Percentiles rank a stretch among this genome's conserved stretches.
Evolutionary conservation across 306 rosid species (phyloP).

Genomic region (Cucurbita moschata): DNA sequence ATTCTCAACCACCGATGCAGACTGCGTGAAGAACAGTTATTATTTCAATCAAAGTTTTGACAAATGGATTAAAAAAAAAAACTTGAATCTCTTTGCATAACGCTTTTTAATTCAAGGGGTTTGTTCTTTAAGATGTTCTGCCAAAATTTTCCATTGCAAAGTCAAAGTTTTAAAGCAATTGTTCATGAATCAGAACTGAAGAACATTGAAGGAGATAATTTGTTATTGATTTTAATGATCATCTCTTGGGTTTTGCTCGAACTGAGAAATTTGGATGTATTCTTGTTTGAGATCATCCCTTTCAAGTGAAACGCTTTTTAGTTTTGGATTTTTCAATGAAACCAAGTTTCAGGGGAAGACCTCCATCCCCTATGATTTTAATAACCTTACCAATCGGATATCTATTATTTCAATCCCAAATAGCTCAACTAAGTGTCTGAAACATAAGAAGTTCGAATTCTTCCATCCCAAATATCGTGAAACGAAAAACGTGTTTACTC

Average conservation of each 20-base stretch:
- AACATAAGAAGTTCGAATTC: too few relatives aligned
- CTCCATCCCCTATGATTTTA: not conserved
- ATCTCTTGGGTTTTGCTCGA: not conserved
- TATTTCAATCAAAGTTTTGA: not conserved
- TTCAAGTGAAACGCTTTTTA: not conserved
- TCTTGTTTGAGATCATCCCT: not conserved
- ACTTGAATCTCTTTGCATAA: not conserved
- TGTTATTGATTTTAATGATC: not conserved
- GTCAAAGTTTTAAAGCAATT: not conserved
- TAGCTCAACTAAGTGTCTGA: too few relatives aligned
- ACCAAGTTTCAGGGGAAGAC: not conserved
- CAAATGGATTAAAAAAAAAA: not conserved
- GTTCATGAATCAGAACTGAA: not conserved
- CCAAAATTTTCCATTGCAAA: not conserved
- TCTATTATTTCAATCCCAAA: too few relatives aligned
- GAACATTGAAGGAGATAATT: not conserved
- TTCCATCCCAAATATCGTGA: too few relatives aligned
- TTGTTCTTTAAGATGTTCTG: not conserved
- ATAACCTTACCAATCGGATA: too few relatives aligned
- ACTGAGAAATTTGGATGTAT: not conserved
- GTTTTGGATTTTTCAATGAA: not conserved
- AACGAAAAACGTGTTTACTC: too few relatives aligned
- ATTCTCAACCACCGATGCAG: constrained; percentile 4
- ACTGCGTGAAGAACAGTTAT: not conserved
- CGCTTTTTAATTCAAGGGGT: not conserved